A percentile compares a stretch with the other conserved stretches of the same genome.
Evolutionary conservation across 192 early-diverging fungal species (phyloP).

Genomic region (Backusella sp.): DNA sequence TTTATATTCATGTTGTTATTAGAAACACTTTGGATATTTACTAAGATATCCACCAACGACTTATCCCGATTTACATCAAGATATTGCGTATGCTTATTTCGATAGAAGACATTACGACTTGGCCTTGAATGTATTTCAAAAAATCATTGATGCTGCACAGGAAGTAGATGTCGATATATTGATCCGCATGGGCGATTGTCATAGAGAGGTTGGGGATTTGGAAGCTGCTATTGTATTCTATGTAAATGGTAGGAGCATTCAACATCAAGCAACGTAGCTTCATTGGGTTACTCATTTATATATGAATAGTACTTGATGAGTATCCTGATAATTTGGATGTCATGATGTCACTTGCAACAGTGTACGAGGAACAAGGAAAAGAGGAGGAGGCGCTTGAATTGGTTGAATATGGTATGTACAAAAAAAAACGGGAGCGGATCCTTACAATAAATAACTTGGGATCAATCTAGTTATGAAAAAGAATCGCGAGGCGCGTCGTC

Average conservation of each 20-base stretch:
- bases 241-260: conserved; percentile 40
- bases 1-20: neutral
- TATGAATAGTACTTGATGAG: conserved; percentile 50
- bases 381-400: conserved; percentile 49
- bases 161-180: conserved; percentile 42
- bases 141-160: conserved; percentile 42
- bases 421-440: too few species aligned
- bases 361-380: conserved; percentile 72
- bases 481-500: conserved; percentile 10
- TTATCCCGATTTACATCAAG: conserved; percentile 70
- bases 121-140: conserved; percentile 63
- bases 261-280: neutral
- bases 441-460: neutral
- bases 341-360: conserved; percentile 64
- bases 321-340: conserved; percentile 64
- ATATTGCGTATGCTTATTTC: conserved; percentile 75
- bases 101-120: conserved; percentile 56
- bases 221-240: conserved; percentile 62
- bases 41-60: conserved; percentile 46
- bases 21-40: conserved; percentile 69
- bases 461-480: conserved; percentile 15
- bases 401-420: conserved; percentile 43
- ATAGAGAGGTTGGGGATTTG: conserved; percentile 61
- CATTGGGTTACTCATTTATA: neutral
- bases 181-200: conserved; percentile 57